Base-by-base conservation (phyloP, 192 early-diverging fungal species). In the Spinellus fusiger region DNA sequence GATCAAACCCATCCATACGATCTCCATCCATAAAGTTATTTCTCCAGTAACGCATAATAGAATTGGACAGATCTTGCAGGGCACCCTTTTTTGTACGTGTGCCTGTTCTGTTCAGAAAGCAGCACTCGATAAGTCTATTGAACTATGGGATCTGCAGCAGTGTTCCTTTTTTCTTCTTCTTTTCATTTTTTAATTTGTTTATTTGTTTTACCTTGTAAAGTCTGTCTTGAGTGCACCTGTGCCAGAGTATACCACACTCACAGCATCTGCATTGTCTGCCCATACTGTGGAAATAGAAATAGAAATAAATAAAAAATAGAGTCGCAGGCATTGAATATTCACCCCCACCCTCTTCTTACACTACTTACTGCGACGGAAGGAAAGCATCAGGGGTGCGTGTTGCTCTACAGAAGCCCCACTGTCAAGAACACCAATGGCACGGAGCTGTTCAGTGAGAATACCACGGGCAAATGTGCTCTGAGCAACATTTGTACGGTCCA, bases 401-500 rank as follows among this genome's bases (percentile, higher is more conserved):
- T 80, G 77, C 40, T 87, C 85, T 53, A 95, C 75, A 5, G 61
- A 69, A 44, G 89, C 85, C 29, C 79, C 77, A 5, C 75, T 63
- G 4, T 71, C 73, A 50, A 96, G 68, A 18, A 94, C 76, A 34
- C 79, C 81, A 9, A 86, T 57, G 18, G 86, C 80, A 6, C 82
- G 77, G 26, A 98, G 77, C 77, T 96, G 91, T 49, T 70, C 61
- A 34, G 81, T 82, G 51, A 99, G 77, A 1, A 88, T 69, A 48
- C 69, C 73, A 26, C 87, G 80, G 12, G 94, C 93, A 29, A 99
- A 72, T 32, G 94, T 89, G 25, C 87, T 89, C 68, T 99, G 98
- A 18, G 98, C 94, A 23, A 99, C 96, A 66, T 99, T 99, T 28
- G 98, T 99, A 63, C 98, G 87, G 68, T 99, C 98, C 33, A 99